phyloP scores from a whole-genome alignment of 352 stramenopile species.

The Globisporangium spiculum region DNA sequence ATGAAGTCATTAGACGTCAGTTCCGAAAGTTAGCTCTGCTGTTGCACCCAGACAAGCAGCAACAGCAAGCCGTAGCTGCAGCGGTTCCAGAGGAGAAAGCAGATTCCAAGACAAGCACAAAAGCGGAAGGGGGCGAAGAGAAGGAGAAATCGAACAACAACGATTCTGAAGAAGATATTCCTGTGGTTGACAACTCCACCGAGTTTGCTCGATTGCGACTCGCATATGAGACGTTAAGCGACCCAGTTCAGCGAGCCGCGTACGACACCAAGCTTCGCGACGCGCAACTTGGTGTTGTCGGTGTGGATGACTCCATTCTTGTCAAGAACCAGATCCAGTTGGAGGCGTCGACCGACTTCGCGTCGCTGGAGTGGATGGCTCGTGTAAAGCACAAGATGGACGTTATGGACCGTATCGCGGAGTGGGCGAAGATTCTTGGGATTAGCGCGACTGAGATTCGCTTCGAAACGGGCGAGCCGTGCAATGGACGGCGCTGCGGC shows the following conservation, averaged over 20 bases:
- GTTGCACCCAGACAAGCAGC: slow-evolving; percentile 71
- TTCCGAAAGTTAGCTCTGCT: slow-evolving; percentile 65
- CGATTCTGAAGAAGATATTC: slow-evolving; percentile 11
- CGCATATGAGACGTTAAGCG: slow-evolving; percentile 74
- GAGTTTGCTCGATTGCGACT: slow-evolving; percentile 66
- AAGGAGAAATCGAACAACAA: slow-evolving; percentile 8
- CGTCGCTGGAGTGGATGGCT: slow-evolving; percentile 79
- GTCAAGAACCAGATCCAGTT: slow-evolving; percentile 65
- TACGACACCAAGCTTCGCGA: slow-evolving; percentile 54
- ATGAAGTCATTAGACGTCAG: slow-evolving; percentile 57
- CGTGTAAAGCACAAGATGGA: slow-evolving; percentile 87
- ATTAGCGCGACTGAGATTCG: slow-evolving; percentile 64
- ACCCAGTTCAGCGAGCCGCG: slow-evolving; percentile 42
- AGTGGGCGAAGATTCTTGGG: slow-evolving; percentile 63
- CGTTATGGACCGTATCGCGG: slow-evolving; percentile 73
- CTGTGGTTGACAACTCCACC: slow-evolving; percentile 22
- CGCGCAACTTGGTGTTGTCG: slow-evolving; percentile 13
- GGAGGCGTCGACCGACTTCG: slow-evolving; percentile 70
- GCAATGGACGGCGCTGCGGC: slow-evolving; percentile 50
- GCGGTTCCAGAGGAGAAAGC: too few relatives aligned
- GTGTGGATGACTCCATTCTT: slow-evolving; percentile 21
- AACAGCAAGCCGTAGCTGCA: slow-evolving; percentile 16
- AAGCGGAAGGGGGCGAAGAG: background rate
- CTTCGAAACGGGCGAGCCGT: slow-evolving; percentile 70
- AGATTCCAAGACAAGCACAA: background rate